A percentile compares a stretch with the other conserved stretches of the same genome.
phyloP scores from a whole-genome alignment of 208 protist species.

The Trypanosoma cruzi region DNA sequence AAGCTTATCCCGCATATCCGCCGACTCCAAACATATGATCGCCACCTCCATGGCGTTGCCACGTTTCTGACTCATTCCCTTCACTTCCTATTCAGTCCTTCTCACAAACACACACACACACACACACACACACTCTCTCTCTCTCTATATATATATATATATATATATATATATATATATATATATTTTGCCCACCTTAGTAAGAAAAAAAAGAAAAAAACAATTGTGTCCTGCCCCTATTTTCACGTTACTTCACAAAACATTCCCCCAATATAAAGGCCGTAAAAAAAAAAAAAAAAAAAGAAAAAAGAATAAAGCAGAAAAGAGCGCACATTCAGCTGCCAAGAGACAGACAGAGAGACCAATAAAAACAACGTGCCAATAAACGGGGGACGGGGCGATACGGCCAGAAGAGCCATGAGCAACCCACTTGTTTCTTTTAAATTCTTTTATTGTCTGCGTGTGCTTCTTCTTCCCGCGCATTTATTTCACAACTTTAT shows the following conservation, averaged over 20 bases:
- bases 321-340: not conserved
- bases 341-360: not conserved
- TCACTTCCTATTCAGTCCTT: too few relatives aligned
- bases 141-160: not conserved
- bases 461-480: not conserved
- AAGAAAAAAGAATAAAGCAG: constrained; percentile 2
- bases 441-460: not conserved
- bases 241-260: not conserved
- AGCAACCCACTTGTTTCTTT: too few relatives aligned
- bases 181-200: too few relatives aligned
- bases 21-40: constrained; percentile 50
- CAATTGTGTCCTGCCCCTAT: not conserved
- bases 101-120: too few relatives aligned
- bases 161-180: not conserved
- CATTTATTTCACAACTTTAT: not conserved
- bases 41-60: constrained; percentile 30
- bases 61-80: not conserved
- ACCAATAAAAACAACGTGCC: constrained; percentile 15
- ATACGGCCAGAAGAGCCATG: too few relatives aligned
- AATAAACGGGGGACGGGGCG: too few relatives aligned
- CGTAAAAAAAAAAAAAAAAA: constrained; percentile 4
- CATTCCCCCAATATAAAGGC: constrained; percentile 3
- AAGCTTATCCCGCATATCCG: constrained; percentile 81
- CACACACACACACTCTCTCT: too few relatives aligned
- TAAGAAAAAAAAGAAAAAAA: too few relatives aligned